A percentile compares a stretch with the other conserved stretches of the same genome.
phyloP scores from a whole-genome alignment of 768 basidiomycete genomes.

The Pilatotrama ljubarskyi region DNA sequence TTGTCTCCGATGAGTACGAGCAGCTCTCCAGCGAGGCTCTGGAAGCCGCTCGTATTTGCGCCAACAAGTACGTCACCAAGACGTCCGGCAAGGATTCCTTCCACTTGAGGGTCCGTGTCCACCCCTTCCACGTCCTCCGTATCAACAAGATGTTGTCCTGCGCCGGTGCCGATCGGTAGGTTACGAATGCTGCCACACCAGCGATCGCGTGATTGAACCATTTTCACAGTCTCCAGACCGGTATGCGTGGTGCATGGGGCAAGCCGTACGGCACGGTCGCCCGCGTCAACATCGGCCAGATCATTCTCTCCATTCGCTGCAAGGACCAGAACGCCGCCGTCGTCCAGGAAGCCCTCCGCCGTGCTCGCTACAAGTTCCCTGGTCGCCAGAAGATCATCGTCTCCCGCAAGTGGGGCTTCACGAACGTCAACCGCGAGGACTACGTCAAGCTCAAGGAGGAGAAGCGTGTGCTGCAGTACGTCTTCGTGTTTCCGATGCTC shows the following conservation, averaged over 20 bases:
- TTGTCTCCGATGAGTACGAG: slow-evolving; percentile 98
- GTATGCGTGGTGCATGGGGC: slow-evolving; percentile 99
- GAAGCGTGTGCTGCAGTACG: slow-evolving; percentile 85
- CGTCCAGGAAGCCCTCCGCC: slow-evolving; percentile 95
- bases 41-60: slow-evolving; percentile 98
- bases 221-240: slow-evolving; percentile 73
- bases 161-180: slow-evolving; percentile 95
- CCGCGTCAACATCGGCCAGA: slow-evolving; percentile 95
- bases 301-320: slow-evolving; percentile 89
- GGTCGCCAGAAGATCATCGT: slow-evolving; percentile 97
- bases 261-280: slow-evolving; percentile 97
- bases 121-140: slow-evolving; percentile 98
- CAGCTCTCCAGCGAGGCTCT: slow-evolving; percentile 94
- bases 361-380: slow-evolving; percentile 99
- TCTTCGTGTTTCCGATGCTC: slow-evolving; percentile 27
- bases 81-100: slow-evolving; percentile 97
- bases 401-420: slow-evolving; percentile 99
- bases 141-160: slow-evolving; percentile 99
- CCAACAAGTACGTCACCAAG: slow-evolving; percentile 99
- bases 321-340: slow-evolving; percentile 86
- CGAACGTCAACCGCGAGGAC: slow-evolving; percentile 86
- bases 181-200: slow-evolving; percentile 3
- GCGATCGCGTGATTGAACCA: background rate
- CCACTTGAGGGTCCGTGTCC: slow-evolving; percentile 95
- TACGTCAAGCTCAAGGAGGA: slow-evolving; percentile 88